Conservation (phyloP, 345 rosid species). For the Orychophragmus violaceus region DNA sequence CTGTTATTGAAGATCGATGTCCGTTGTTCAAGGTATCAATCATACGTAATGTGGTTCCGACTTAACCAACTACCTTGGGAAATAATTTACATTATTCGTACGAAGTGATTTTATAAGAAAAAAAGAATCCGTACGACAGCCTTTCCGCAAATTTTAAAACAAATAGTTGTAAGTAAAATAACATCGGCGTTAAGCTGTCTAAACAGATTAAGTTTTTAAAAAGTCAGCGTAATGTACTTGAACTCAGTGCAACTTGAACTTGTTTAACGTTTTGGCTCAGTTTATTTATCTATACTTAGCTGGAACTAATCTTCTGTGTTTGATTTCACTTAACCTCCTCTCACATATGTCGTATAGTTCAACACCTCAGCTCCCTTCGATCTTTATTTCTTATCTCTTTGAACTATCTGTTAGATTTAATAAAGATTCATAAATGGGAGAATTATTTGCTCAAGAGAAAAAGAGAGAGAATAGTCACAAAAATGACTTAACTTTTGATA, state of each 20-base stretch:
- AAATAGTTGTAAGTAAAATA: background rate
- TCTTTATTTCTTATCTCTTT: background rate
- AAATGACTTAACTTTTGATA: too few relatives aligned
- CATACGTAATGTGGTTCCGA: background rate
- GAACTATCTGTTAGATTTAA: too few relatives aligned
- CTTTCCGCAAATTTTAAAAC: background rate
- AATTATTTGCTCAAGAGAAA: too few relatives aligned
- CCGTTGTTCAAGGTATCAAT: background rate
- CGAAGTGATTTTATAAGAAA: background rate
- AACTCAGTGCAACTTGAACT: background rate
- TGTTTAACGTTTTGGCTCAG: background rate
- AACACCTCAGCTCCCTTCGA: background rate
- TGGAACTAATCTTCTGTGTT: background rate
- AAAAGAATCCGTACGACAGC: background rate
- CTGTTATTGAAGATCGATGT: background rate
- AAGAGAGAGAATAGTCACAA: too few relatives aligned
- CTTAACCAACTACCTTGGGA: slow-evolving; percentile 8
- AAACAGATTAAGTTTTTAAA: background rate
- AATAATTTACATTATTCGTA: background rate
- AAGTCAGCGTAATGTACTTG: background rate
- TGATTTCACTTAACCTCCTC: background rate
- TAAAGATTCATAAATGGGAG: too few relatives aligned
- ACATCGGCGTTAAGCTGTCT: background rate
- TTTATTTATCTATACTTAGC: background rate
- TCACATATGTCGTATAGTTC: background rate